Percentiles rank a stretch among this genome's conserved stretches.
Conservation (phyloP, 202 grass and related monocot species). For the Zizania palustris region DNA sequence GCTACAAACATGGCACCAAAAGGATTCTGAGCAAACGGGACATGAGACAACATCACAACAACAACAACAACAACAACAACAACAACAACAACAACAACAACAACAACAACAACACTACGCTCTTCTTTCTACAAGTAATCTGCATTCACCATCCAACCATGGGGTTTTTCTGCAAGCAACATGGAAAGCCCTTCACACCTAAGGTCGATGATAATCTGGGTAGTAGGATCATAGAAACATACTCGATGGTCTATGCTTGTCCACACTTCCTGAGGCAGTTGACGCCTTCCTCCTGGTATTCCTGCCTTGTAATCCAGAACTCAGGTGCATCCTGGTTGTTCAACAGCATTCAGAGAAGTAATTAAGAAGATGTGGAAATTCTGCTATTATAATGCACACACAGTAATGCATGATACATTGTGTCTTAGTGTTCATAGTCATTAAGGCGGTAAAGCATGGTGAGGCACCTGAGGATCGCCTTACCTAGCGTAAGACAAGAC, state of each 20-base stretch:
- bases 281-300: conserved; percentile 89
- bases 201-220: neutral
- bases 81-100: too few relatives aligned
- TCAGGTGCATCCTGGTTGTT: conserved; percentile 74
- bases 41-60: neutral
- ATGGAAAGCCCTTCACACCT: conserved; percentile 1
- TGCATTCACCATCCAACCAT: neutral
- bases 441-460: too few relatives aligned
- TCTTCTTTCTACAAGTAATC: conserved; percentile 5
- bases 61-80: neutral
- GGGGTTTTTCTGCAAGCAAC: neutral
- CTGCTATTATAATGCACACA: neutral
- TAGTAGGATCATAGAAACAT: neutral
- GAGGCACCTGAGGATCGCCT: too few relatives aligned
- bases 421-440: too few relatives aligned
- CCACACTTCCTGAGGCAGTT: conserved; percentile 81
- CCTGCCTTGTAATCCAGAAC: conserved; percentile 93
- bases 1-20: neutral
- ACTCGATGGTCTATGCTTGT: conserved; percentile 47
- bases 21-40: neutral
- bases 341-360: neutral
- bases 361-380: neutral
- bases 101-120: neutral
- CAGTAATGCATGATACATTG: neutral
- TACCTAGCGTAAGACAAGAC: too few relatives aligned